Evolutionary conservation across 1,284 basidiomycete species (phyloP), one percentile per base, ranked within the genome.

Genomic region (Cerrena zonata): DNA sequence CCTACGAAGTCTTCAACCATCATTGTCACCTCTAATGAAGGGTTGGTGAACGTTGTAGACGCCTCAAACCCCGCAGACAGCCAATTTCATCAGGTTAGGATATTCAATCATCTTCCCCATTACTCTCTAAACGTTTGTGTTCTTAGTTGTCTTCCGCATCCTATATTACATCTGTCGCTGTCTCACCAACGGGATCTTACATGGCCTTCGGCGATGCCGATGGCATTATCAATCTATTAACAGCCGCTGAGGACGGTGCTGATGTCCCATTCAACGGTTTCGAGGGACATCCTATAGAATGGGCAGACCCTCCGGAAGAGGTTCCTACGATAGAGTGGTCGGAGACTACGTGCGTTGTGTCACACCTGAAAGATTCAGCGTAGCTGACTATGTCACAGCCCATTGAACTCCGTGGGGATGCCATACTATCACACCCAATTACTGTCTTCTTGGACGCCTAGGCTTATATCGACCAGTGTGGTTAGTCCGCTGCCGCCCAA

Each of bases 201-300:
- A 76, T 99, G 61, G 94, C 91, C 0, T 94, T 96, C 58, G 94
- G 92, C 1, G 94, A 97, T 60, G 86, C 85, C 0, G 87, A 93
- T 48, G 94, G 94, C 5, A 75, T 77, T 10, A 79, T 98, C 4
- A 91, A 96, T 65, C 71, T 99, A 15, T 78, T 94, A 73, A 88
- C 91, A 3, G 84, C 84, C 50, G 82, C 81, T 27, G 73, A 79
- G 25, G 82, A 84, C 47, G 83, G 82, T n/a, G 79, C 79, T 3
- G 68, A 68, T 49, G 67, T 82, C 5, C 89, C 88, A 2, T 89
- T 95, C 70, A 97, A 94, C 62, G 89, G 92, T 0, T 94, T 89
- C 63, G 84, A 89, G 53, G 89, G 88, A 1, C 80, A 89, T 54
- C 82, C 91, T 12, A 73, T 89, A 36, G 91, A 94, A 60, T 89